These are phyloP conservation scores for Oenanthe javanica DNA, from an alignment of 140 eudicot genomes.

Conservation along the genomic window DNA sequence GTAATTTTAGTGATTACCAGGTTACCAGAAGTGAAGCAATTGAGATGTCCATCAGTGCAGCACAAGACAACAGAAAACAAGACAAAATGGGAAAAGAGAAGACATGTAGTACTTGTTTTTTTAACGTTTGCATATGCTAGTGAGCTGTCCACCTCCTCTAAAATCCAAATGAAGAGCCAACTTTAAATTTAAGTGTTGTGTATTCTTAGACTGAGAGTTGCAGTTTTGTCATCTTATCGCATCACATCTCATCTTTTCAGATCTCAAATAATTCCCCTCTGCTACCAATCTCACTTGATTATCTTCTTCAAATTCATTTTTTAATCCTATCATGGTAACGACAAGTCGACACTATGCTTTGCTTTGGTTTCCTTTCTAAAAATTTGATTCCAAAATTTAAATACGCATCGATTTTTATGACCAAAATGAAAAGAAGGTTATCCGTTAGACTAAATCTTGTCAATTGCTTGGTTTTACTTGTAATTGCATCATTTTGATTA, in stretches of 20 bases:
- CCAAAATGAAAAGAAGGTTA: no score
- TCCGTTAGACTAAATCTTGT: no score
- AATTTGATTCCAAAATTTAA: no score
- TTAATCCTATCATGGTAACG: background rate
- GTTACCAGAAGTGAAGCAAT: background rate
- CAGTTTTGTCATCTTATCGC: background rate
- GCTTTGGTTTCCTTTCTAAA: no score
- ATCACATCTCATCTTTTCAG: background rate
- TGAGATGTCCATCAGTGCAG: background rate
- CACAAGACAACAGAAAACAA: background rate
- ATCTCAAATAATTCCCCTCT: background rate
- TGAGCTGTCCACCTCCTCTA: slow-evolving; percentile 2
- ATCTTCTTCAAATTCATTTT: background rate
- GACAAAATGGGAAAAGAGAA: background rate
- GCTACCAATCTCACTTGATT: background rate
- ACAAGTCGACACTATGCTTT: no score
- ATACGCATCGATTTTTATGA: no score
- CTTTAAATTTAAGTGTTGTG: background rate
- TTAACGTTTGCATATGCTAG: background rate
- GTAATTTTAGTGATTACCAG: background rate
- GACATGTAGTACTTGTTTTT: background rate
- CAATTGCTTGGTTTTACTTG: no score
- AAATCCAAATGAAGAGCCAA: background rate
- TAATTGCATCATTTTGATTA: no score
- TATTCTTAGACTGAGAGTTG: background rate